These are phyloP conservation scores for Phlebiopsis flavidoalba DNA, from an alignment of 768 basidiomycete genomes.

Conservation along the genomic window DNA sequence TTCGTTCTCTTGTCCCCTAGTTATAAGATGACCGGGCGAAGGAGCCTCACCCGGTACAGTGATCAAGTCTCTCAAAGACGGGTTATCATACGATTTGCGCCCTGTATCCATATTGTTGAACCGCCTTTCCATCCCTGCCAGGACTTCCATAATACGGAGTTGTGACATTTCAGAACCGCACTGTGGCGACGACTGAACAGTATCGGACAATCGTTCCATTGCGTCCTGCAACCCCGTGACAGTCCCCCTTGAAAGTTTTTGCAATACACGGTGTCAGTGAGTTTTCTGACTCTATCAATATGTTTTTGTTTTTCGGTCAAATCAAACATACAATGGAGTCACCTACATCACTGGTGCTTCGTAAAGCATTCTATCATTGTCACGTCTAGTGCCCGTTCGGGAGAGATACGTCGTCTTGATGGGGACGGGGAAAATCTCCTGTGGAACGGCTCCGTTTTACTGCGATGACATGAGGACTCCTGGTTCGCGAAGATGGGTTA, in stretches of 20 bases:
- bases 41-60: neutral
- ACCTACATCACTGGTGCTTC: no score
- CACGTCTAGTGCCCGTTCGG: no score
- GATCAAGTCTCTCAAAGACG: neutral
- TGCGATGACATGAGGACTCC: no score
- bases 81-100: neutral
- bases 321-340: no score
- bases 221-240: neutral
- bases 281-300: neutral
- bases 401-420: no score
- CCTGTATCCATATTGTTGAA: neutral
- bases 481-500: no score
- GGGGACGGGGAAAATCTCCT: no score
- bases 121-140: neutral
- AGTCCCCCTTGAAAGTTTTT: neutral
- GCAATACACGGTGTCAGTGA: neutral
- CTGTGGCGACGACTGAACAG: neutral
- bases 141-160: neutral
- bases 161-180: neutral
- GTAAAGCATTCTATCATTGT: no score
- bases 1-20: neutral
- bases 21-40: neutral
- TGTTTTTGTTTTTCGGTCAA: no score
- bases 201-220: neutral
- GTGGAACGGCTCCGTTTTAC: no score